Evolutionary conservation across 2,329 filamentous ascomycete genomes (phyloP).

Genomic region (Epichloe scottii): DNA sequence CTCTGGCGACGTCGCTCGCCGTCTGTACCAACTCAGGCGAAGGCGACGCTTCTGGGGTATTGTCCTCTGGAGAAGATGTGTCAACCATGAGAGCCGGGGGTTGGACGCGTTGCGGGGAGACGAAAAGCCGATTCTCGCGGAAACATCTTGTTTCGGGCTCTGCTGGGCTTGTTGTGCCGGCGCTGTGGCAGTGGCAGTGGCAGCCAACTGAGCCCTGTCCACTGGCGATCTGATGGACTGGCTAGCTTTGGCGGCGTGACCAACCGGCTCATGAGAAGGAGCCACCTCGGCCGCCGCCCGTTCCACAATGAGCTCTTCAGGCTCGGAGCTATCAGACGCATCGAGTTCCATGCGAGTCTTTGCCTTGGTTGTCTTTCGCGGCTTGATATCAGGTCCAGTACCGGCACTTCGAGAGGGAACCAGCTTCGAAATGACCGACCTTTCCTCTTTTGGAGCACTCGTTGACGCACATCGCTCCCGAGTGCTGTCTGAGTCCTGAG

Average conservation of each 20-base stretch:
- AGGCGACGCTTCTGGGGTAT: slow-evolving; percentile 50
- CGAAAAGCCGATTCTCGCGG: neutral
- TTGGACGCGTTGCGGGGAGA: slow-evolving; percentile 28
- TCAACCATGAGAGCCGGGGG: slow-evolving; percentile 59
- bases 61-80: slow-evolving; percentile 56
- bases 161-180: slow-evolving; percentile 10
- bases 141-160: slow-evolving; percentile 12
- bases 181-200: slow-evolving; percentile 12
- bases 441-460: slow-evolving; percentile 25
- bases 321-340: slow-evolving; percentile 51
- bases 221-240: neutral
- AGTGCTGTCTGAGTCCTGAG: slow-evolving; percentile 13
- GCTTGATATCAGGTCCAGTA: slow-evolving; percentile 34
- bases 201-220: slow-evolving; percentile 6
- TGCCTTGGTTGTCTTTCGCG: slow-evolving; percentile 35
- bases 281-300: slow-evolving; percentile 9
- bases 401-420: slow-evolving; percentile 14
- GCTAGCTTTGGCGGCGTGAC: neutral
- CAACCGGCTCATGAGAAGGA: neutral
- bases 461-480: slow-evolving; percentile 22
- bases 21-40: slow-evolving; percentile 47
- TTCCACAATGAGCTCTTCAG: slow-evolving; percentile 25
- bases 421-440: slow-evolving; percentile 13
- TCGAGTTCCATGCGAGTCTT: slow-evolving; percentile 55
- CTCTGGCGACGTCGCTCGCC: slow-evolving; percentile 26